Evolutionary conservation across 768 basidiomycete genomes (phyloP).

Genomic region (Boletus reticulatus): DNA sequence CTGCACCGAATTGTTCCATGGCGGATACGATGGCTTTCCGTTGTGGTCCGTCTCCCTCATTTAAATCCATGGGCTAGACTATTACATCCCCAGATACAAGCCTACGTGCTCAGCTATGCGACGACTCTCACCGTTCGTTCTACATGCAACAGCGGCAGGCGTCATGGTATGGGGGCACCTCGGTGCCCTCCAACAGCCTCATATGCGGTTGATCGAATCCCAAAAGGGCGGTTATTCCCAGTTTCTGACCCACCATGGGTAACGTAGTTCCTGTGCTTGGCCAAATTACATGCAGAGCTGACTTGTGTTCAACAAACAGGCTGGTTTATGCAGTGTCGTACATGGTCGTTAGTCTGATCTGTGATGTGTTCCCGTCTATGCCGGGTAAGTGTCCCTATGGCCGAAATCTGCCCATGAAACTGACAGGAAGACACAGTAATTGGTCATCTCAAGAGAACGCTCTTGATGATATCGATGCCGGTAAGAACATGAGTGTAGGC

Average conservation of each 20-base stretch:
- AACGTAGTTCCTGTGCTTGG: background rate
- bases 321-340: constrained; percentile 39
- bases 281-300: background rate
- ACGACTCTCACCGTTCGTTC: constrained; percentile 14
- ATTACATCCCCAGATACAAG: no score
- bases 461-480: constrained; percentile 66
- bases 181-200: constrained; percentile 6
- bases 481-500: constrained; percentile 31
- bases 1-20: no score
- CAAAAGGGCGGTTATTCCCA: constrained; percentile 68
- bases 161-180: constrained; percentile 39
- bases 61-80: no score
- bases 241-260: constrained; percentile 80
- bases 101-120: constrained; percentile 5
- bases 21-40: no score
- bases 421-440: constrained; percentile 3
- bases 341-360: constrained; percentile 38
- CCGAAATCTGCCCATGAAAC: background rate
- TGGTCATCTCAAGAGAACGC: constrained; percentile 50
- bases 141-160: constrained; percentile 33
- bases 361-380: constrained; percentile 41
- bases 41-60: no score
- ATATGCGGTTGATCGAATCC: constrained; percentile 32
- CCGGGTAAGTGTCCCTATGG: constrained; percentile 26
- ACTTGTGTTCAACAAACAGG: constrained; percentile 1